phyloP scores from a whole-genome alignment of 345 rosid species.

The Punica granatum region DNA sequence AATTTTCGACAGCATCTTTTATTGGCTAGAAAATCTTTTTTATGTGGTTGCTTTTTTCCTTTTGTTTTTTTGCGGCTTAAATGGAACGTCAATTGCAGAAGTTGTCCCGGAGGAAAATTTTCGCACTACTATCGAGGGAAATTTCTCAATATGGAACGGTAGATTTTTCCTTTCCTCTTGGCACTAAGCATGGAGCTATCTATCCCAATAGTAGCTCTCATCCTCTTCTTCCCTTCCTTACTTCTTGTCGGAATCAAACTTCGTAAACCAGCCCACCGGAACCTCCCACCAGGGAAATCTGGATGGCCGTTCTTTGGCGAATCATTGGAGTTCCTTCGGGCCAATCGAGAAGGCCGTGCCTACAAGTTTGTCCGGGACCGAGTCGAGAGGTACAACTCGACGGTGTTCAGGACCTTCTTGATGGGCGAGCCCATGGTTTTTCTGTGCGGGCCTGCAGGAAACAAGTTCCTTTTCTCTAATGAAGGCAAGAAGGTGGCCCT shows the following conservation, averaged over 20 bases:
- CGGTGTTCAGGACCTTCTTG: slow-evolving; percentile 6
- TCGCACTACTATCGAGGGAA: too few relatives aligned
- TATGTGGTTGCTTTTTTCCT: too few relatives aligned
- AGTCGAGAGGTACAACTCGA: not conserved
- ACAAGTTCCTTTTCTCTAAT: slow-evolving; percentile 8
- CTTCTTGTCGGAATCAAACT: not conserved
- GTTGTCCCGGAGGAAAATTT: too few relatives aligned
- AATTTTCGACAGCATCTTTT: too few relatives aligned
- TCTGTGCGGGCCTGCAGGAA: slow-evolving; percentile 2
- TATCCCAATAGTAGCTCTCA: too few relatives aligned
- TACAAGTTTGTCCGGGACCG: slow-evolving; percentile 1
- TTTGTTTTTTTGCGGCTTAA: too few relatives aligned
- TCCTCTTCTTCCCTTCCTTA: not conserved
- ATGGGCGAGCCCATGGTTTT: slow-evolving; percentile 6
- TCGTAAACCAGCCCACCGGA: not conserved
- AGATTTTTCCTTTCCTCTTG: too few relatives aligned
- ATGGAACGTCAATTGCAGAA: too few relatives aligned
- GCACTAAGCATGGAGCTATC: too few relatives aligned
- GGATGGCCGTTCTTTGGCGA: slow-evolving; percentile 14
- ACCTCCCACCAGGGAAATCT: slow-evolving; percentile 7
- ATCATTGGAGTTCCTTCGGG: not conserved
- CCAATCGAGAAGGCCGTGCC: not conserved
- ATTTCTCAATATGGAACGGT: too few relatives aligned
- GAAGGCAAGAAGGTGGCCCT: slow-evolving; percentile 4
- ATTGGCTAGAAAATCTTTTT: too few relatives aligned